Evolutionary conservation across 805 yeast species (phyloP).

Genomic region (Saturnispora gosingensis): DNA sequence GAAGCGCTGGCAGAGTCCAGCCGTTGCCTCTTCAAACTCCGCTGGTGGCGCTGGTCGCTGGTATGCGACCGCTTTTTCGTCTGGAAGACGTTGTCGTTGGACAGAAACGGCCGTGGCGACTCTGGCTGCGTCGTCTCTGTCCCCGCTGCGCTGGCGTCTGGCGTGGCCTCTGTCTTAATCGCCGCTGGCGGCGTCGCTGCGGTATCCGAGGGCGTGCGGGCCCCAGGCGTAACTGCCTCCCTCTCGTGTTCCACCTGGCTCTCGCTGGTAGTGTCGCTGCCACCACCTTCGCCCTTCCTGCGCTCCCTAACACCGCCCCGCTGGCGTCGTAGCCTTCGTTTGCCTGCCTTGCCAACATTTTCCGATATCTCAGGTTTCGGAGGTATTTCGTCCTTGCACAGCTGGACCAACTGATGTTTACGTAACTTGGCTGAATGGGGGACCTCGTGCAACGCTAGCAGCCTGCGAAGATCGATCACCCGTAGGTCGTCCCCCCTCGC

Average conservation of each 20-base stretch:
- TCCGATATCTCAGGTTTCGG: not conserved
- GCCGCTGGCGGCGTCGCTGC: not conserved
- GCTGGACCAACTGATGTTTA: not conserved
- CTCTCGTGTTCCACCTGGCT: not conserved
- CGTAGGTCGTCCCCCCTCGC: not conserved
- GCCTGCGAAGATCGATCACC: not conserved
- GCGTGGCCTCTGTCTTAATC: too few relatives aligned
- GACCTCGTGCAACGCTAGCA: not conserved
- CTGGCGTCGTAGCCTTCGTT: not conserved
- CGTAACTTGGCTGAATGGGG: constrained; percentile 1
- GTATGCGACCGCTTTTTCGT: not conserved
- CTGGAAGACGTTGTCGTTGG: constrained; percentile 5
- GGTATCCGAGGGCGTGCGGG: not conserved
- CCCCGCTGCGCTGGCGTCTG: too few relatives aligned
- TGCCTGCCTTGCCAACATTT: not conserved
- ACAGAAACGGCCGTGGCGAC: not conserved
- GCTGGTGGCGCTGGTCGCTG: not conserved
- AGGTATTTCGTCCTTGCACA: not conserved
- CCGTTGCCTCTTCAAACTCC: not conserved
- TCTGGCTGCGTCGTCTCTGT: too few relatives aligned
- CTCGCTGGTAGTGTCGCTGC: not conserved
- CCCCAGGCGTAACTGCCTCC: too few relatives aligned
- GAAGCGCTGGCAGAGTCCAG: not conserved
- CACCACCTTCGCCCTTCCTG: not conserved
- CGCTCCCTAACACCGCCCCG: not conserved